Percentiles rank a stretch among this genome's conserved stretches.
Evolutionary conservation across 305 asterid genomes (phyloP).

Genomic region (Fraxinus nigra): DNA sequence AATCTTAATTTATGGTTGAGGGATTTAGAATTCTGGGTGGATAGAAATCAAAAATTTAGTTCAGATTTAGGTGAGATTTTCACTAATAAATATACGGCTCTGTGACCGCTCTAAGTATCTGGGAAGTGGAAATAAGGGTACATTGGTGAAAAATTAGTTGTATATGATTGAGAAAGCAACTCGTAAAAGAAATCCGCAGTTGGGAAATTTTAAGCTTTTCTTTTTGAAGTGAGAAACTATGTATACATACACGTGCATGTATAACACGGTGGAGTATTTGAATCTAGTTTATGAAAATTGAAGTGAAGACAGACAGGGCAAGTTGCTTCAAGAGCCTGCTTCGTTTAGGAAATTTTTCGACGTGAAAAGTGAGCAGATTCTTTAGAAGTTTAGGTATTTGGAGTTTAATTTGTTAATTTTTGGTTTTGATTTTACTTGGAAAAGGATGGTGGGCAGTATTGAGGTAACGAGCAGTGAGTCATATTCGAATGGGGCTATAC

Average conservation of each 20-base stretch:
- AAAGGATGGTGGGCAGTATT: constrained; percentile 67
- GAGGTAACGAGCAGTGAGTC: constrained; percentile 32
- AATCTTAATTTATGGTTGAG: constrained; percentile 24
- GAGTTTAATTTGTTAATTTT: constrained; percentile 21
- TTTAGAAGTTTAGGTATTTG: background rate
- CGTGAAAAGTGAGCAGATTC: background rate
- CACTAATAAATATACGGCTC: constrained; percentile 38
- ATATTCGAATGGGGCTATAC: constrained; percentile 42
- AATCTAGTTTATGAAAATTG: background rate
- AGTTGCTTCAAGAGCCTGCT: background rate
- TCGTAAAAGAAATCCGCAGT: constrained; percentile 5
- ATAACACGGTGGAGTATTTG: background rate
- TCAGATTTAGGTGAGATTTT: constrained; percentile 60
- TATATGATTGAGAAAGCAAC: constrained; percentile 25
- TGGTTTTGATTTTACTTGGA: constrained; percentile 24
- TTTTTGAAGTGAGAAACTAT: constrained; percentile 3
- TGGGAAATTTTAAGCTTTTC: constrained; percentile 16
- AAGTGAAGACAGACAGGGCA: background rate
- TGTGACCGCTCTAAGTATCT: constrained; percentile 25
- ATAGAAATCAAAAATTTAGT: constrained; percentile 33
- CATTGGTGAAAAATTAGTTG: constrained; percentile 23
- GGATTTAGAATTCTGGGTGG: constrained; percentile 29
- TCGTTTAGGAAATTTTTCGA: background rate
- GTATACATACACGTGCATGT: background rate
- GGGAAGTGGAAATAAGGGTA: constrained; percentile 23